Percentiles rank a stretch among this genome's conserved stretches.
Conservation (phyloP, 192 early-diverging fungal genomes). For the Geranomyces michiganensis region DNA sequence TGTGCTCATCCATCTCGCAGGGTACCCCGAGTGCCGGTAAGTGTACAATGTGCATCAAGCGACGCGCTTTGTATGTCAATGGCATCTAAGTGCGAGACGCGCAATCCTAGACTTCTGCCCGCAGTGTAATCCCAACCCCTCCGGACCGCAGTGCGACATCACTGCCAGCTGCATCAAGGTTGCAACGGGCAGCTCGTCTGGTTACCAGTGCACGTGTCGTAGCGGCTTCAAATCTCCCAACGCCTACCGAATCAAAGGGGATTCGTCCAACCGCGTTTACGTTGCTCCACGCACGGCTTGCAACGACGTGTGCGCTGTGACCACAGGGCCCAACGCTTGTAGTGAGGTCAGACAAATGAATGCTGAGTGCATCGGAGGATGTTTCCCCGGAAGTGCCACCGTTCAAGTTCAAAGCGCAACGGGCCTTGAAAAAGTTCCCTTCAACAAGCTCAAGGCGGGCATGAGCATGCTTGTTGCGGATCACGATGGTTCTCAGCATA, state of each 20-base stretch:
- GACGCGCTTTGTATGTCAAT: too few species aligned
- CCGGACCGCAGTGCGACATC: not conserved
- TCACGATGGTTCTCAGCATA: not conserved
- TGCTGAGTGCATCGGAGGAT: not conserved
- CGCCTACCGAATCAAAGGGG: not conserved
- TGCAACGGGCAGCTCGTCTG: not conserved
- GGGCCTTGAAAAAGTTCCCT: constrained; percentile 11
- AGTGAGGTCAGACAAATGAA: not conserved
- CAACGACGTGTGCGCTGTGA: constrained; percentile 6
- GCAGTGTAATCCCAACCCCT: not conserved
- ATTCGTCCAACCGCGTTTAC: not conserved
- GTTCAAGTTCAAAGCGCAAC: not conserved
- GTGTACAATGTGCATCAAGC: too few species aligned
- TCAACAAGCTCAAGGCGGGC: not conserved
- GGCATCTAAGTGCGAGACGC: too few species aligned
- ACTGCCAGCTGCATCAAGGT: constrained; percentile 9
- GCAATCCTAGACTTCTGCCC: not conserved
- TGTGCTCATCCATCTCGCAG: too few species aligned
- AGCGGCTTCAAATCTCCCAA: not conserved
- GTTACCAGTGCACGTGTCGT: constrained; percentile 12
- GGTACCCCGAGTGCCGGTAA: too few species aligned
- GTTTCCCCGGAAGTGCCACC: constrained; percentile 12
- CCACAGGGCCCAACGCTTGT: too few species aligned
- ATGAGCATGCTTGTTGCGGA: constrained; percentile 12
- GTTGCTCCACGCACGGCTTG: constrained; percentile 10